These are phyloP conservation scores for Xylaria digitata DNA, from an alignment of 2,329 filamentous ascomycete species.

Conservation along the genomic window DNA sequence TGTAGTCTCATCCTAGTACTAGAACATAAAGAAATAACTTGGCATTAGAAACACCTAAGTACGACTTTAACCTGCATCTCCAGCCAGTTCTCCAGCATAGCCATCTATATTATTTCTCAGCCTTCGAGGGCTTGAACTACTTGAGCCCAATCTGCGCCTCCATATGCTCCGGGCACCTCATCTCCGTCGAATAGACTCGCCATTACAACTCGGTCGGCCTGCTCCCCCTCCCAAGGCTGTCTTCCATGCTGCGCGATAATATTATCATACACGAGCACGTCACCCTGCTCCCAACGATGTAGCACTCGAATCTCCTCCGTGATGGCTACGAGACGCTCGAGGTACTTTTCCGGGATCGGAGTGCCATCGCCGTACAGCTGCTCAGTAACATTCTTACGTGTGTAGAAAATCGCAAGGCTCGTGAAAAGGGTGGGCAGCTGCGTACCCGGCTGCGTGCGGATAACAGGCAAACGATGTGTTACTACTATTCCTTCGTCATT, in stretches of 20 bases:
- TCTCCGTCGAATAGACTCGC: conserved; percentile 22
- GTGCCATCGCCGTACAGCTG: conserved; percentile 23
- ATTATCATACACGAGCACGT: conserved; percentile 26
- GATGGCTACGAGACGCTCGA: conserved; percentile 19
- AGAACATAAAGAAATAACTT: too few species aligned
- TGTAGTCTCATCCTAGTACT: too few species aligned
- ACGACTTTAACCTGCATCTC: too few species aligned
- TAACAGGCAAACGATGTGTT: conserved; percentile 58
- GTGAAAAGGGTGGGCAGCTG: conserved; percentile 55
- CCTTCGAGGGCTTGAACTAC: conserved; percentile 22
- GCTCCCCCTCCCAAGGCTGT: conserved; percentile 23
- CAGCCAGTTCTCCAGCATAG: not conserved
- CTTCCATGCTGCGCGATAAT: conserved; percentile 24
- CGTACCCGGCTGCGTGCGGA: conserved; percentile 60
- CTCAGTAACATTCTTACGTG: not conserved
- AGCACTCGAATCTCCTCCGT: conserved; percentile 21
- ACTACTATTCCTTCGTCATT: conserved; percentile 57
- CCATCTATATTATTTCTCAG: conserved; percentile 3
- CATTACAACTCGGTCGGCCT: conserved; percentile 24
- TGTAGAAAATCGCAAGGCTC: conserved; percentile 9
- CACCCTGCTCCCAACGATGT: conserved; percentile 21
- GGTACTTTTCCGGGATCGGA: conserved; percentile 17
- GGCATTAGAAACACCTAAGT: too few species aligned
- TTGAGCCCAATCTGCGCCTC: conserved; percentile 18
- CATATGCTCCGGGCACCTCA: conserved; percentile 17